Evolutionary conservation across 1,284 basidiomycete species (phyloP).

Genomic region (Ceratobasidium sp.): DNA sequence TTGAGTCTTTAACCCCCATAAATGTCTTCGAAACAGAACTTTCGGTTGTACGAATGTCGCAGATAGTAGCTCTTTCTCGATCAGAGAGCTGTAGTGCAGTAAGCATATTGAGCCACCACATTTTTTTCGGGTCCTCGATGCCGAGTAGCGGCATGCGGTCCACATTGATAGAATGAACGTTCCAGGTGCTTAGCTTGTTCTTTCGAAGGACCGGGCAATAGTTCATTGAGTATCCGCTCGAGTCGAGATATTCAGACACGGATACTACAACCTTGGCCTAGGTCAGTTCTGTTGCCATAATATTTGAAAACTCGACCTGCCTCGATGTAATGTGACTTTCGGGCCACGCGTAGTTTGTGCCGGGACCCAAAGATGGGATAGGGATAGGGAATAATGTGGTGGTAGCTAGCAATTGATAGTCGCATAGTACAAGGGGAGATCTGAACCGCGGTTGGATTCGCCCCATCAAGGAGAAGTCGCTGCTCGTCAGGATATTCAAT

Average conservation of each 20-base stretch:
- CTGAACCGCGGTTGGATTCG: background rate
- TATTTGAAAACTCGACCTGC: background rate
- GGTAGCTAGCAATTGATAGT: background rate
- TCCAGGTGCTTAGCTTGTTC: slow-evolving; percentile 3
- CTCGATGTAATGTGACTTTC: slow-evolving; percentile 36
- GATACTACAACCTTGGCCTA: background rate
- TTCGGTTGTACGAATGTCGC: background rate
- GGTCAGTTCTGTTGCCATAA: background rate
- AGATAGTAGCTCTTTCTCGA: background rate
- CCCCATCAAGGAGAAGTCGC: slow-evolving; percentile 1
- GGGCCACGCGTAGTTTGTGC: slow-evolving; percentile 13
- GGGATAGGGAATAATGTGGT: slow-evolving; percentile 6
- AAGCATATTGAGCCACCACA: slow-evolving; percentile 14
- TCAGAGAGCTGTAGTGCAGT: slow-evolving; percentile 3
- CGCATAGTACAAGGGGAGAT: slow-evolving; percentile 20
- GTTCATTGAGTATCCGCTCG: background rate
- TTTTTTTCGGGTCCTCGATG: background rate
- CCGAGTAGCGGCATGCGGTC: slow-evolving; percentile 21
- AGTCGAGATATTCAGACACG: slow-evolving; percentile 1
- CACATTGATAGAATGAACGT: slow-evolving; percentile 3
- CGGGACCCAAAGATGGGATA: slow-evolving; percentile 21
- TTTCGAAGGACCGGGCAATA: background rate
- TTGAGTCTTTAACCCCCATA: background rate
- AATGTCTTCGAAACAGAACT: background rate
- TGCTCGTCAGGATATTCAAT: background rate